Evolutionary conservation across 164 flowering plant species (phyloP), one percentile per base, ranked within the genome.

Genomic region (Chimonanthus salicifolius): DNA sequence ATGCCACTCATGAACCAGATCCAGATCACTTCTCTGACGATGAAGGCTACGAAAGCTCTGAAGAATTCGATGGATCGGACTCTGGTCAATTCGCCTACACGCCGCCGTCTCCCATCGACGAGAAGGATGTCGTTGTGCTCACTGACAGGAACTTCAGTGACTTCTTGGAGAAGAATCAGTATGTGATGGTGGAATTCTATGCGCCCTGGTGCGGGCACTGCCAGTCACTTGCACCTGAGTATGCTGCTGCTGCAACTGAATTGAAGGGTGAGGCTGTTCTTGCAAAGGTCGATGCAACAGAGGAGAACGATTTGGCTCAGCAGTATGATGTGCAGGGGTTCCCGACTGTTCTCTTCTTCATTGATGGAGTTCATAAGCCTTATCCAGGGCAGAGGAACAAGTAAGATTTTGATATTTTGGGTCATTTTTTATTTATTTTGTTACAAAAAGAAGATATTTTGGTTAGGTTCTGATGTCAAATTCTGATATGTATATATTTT

Each of bases 191-290:
- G 67, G 97, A 91, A 77, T 94, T 94, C 75, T 94, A 94, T 64
- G 98, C 97, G 33, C 94, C 97, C 68, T 94, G 98, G 98, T 94
- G 97, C 66, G 97, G 94, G 0, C 97, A 92, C 67, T 94, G 97
- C 82, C 87, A 92, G 82, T 78, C 88, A 2, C 77, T 94, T 67
- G 89, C 97, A 58, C 98, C 97, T 62, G 97, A 87, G 80, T 94
- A 90, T 63, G 97, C 97, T 3, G 94, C 90, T 1, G 98, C 98
- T 0, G 98, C 98, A 5, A 88, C 97, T 58, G 97, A 88, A 84
- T 77, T 94, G 79, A 92, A 88, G 79, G 88, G 72, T 16, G 87
- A 86, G 70, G 84, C 88, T 74, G 84, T 73, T 67, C 82, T 94
- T 21, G 98, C 92, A 0, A 94, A 94, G 80, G 91, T 94, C 45